Base-by-base conservation (phyloP, 2,329 filamentous ascomycete genomes). In the Talaromyces funiculosus region DNA sequence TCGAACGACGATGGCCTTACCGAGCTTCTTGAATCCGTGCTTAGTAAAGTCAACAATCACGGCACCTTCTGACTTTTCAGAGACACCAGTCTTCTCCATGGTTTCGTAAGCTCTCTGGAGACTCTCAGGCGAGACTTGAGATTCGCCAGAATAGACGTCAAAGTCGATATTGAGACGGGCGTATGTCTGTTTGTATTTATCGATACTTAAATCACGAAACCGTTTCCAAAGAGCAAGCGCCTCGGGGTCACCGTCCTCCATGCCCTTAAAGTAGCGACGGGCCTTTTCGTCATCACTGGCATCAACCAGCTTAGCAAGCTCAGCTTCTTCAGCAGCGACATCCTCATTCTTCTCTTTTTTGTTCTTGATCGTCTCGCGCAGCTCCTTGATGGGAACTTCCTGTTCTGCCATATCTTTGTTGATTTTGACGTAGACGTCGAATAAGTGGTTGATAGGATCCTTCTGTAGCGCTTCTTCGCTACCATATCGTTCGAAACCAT, bases 11-110 rank as follows among this genome's bases (percentile, higher is more conserved):
- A 90, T 81, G 0, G 86, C 86, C 64, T 85, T 86, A 18, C 86
- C 87, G 1, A 90, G 80, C 53, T 87, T 88, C 71, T 86, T 89
- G 2, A 81, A 80, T 6, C 82, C 80, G 68, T 90, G 84, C 69
- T 90, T 89, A 35, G 81, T 79, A 61, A 90, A 85, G 72, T 91
- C 86, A 54, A 90, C 85, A 64, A 88, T 83, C 64, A 84, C 82
- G 0, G 87, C 86, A 1, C 84, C 88, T 10, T 90, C 84, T 24
- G 82, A 84, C 59, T 85, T 78, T 67, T 90, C 85, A 2, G 82
- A 84, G 2, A 90, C 77, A 1, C 82, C 82, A 59, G 82, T 82
- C 59, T 84, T 81, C 65, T 82, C 79, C 71, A 90, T 78, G 0
- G 80, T 73, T 29, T 81, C 73, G 53, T 86, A 85, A 1, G 86